phyloP scores from a whole-genome alignment of 2,329 filamentous ascomycete genomes.

The Phialophora expanda region DNA sequence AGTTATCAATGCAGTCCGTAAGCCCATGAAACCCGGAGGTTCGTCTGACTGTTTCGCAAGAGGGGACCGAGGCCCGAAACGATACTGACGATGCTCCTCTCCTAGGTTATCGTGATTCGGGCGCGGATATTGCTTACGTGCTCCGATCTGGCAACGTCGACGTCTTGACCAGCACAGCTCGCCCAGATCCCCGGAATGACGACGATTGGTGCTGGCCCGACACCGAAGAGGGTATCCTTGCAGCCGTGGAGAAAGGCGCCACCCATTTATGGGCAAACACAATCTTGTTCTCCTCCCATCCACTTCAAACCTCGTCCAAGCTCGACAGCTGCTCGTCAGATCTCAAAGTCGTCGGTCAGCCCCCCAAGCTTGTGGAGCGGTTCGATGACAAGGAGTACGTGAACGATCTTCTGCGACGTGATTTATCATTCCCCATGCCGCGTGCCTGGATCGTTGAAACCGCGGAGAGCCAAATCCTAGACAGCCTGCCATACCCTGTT shows the following conservation, averaged over 20 bases:
- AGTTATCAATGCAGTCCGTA: conserved; percentile 54
- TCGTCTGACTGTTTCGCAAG: conserved; percentile 48
- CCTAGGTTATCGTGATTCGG: conserved; percentile 41
- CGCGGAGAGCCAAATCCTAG: conserved; percentile 20
- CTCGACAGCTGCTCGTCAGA: conserved; percentile 43
- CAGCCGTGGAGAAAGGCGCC: conserved; percentile 49
- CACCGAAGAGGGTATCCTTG: conserved; percentile 50
- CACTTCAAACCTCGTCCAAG: conserved; percentile 51
- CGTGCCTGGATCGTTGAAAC: conserved; percentile 45
- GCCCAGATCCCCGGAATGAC: conserved; percentile 43
- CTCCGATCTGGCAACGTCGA: conserved; percentile 43
- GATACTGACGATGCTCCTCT: not conserved
- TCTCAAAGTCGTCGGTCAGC: conserved; percentile 54
- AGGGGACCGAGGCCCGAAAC: not conserved
- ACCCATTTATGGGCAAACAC: conserved; percentile 60
- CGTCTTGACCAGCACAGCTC: conserved; percentile 43
- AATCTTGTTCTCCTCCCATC: conserved; percentile 56
- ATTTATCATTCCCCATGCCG: conserved; percentile 50
- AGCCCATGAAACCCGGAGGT: conserved; percentile 58
- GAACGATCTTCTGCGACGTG: conserved; percentile 50
- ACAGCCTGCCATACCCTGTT: conserved; percentile 47
- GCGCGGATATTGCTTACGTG: conserved; percentile 56
- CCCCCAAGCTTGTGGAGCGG: conserved; percentile 53
- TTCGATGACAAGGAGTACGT: conserved; percentile 60
- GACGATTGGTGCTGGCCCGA: conserved; percentile 53